Base-by-base conservation (phyloP, 2,329 filamentous ascomycete genomes). In the Colletotrichum sojae region DNA sequence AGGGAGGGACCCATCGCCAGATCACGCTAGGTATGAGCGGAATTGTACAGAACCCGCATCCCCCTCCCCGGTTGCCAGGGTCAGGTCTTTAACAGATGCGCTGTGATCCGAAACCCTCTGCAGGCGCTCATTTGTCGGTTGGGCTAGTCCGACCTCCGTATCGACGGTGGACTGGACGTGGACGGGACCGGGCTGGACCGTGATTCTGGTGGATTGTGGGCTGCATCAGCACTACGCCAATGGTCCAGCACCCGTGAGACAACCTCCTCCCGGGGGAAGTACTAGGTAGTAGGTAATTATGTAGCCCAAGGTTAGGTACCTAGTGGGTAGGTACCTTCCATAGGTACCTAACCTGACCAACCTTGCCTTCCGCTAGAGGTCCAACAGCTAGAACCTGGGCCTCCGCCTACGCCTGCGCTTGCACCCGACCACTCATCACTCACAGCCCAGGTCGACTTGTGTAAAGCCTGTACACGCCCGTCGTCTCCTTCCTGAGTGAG, bases 181-280 rank as follows among this genome's bases (percentile, higher is more conserved):
- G 63, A 69, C 51, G 45, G 67, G 55, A 60, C 66, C 55, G 62
- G 66, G 59, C 66, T 69, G 62, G 55, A 69, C 66, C 61, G 55
- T 69, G 62, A 43, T 48, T 52, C 36, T 49, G 40, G 56, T 54
- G 54, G 62, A 61, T 49, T 65, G 61, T 36, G 39, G 22, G 46
- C 60, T 49, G 58, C 59, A 27, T 46, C 25, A 6, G 40, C 48
- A 45, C 31, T 63, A 52, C 45, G 56, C 51, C 45, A 36, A 36
- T 49, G 56, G 51, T 25, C 18, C 55, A 31, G 51, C 52, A 55
- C 18, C 51, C 40, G 40, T 43, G 40, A n/a, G 40, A 43, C 40
- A 36, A 9, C 31, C 31, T 25, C 31, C 31, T 25, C 31, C 31
- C 40, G 13, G 13, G 40, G 16, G 13, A 43, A 15, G 13, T 13